Percentiles rank a stretch among this genome's conserved stretches.
Evolutionary conservation across 805 yeast genomes (phyloP).

Genomic region (Candida glaebosa): DNA sequence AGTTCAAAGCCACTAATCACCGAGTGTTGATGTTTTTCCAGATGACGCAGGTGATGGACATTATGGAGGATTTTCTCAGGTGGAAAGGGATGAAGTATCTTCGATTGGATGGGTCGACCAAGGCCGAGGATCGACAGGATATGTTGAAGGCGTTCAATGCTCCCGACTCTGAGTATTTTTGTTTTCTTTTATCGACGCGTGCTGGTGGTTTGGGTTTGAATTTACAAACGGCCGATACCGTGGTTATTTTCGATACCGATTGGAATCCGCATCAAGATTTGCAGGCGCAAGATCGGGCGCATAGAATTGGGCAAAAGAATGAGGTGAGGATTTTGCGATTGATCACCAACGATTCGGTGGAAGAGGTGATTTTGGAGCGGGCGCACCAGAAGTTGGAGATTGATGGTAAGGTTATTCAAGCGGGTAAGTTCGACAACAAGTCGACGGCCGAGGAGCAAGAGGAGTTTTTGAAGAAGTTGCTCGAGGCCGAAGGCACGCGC

Average conservation of each 20-base stretch:
- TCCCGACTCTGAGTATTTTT: constrained; percentile 71
- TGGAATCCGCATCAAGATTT: constrained; percentile 93
- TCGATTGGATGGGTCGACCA: constrained; percentile 79
- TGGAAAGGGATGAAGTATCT: constrained; percentile 63
- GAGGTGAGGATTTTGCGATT: constrained; percentile 79
- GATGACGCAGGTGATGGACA: constrained; percentile 89
- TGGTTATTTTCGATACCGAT: constrained; percentile 81
- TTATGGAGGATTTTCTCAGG: constrained; percentile 80
- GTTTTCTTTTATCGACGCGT: constrained; percentile 76
- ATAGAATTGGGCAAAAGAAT: constrained; percentile 85
- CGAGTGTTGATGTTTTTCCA: constrained; percentile 80
- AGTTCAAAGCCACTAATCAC: constrained; percentile 70
- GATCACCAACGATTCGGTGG: constrained; percentile 79
- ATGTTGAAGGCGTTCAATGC: constrained; percentile 74
- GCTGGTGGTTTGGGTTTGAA: constrained; percentile 89
- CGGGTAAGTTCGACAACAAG: constrained; percentile 86
- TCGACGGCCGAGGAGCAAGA: constrained; percentile 87
- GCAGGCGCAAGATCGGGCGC: constrained; percentile 89
- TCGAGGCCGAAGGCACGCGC: constrained; percentile 65
- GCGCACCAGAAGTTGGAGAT: constrained; percentile 82
- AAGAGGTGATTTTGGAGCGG: constrained; percentile 76
- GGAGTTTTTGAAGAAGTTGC: constrained; percentile 64
- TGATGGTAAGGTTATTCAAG: constrained; percentile 87
- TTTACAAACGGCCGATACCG: constrained; percentile 85
- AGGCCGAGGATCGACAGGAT: constrained; percentile 77